Evolutionary conservation across 331 rosid species (phyloP), one percentile per base, ranked within the genome.

Genomic region (Rosa hybrid): DNA sequence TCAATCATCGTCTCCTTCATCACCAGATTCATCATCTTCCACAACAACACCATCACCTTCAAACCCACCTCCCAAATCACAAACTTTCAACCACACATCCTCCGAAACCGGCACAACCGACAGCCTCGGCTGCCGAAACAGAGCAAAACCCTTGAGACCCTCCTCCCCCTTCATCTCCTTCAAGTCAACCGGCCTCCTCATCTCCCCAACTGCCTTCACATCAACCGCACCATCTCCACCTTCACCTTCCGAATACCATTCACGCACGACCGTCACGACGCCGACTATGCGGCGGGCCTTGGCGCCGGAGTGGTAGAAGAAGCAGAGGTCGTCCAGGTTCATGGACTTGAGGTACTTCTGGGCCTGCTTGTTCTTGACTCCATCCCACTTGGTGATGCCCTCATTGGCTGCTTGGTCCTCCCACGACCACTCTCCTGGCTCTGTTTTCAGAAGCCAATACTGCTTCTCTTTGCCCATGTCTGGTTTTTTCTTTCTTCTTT

Each of bases 341-440:
- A 91, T 91, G 48, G 97, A 90, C 79, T 90, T 93, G 49, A 95
- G 96, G 74, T 90, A 68, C 49, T 95, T 92, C 81, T 86, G 98
- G 14, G 96, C 98, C 72, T 92, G 97, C 83, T 86, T 95, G 91
- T 95, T 92, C 82, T 91, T 95, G 23, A 92, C 98, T 3, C 98
- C 98, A 25, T 92, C 98, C 98, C 98, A 92, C 17, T 90, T 91
- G 78, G 86, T 86, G 45, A 90, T 25, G 14, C 98, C 97, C 21
- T 89, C 89, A 54, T 92, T 88, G 44, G 90, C 87, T 1, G 89
- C 90, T 76, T 94, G 97, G 75, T 94, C 97, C 57, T 92, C 97
- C 98, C 97, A 94, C 20, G 97, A 92, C 98, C 97, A 92, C 75
- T 94, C 98, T 3, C 87, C 85, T 5, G 95, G 87, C 68, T 92